A percentile compares a stretch with the other conserved stretches of the same genome.
These are phyloP conservation scores for Microbotryum lychnidis-dioicae DNA, from an alignment of 1,284 basidiomycete species.

Conservation along the genomic window DNA sequence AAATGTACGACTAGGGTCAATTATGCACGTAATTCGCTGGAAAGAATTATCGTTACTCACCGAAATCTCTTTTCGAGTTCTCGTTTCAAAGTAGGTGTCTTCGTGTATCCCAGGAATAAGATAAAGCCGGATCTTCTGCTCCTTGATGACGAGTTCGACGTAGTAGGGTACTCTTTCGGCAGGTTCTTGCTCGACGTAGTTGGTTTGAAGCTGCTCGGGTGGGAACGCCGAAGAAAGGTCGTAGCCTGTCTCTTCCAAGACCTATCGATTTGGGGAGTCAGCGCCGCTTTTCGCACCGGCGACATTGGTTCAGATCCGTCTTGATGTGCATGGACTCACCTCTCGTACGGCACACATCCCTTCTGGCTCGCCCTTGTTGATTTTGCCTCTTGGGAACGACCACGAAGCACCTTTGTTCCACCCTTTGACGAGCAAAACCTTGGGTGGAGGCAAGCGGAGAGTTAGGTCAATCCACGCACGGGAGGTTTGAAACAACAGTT, in stretches of 20 bases:
- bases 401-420: slow-evolving; percentile 95
- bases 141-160: slow-evolving; percentile 80
- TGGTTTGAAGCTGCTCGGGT: slow-evolving; percentile 21
- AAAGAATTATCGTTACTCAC: slow-evolving; percentile 49
- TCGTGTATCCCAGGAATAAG: slow-evolving; percentile 87
- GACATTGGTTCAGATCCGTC: slow-evolving; percentile 1
- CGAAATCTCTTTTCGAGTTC: slow-evolving; percentile 96
- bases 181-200: slow-evolving; percentile 29
- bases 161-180: slow-evolving; percentile 45
- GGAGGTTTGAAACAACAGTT: slow-evolving; percentile 19
- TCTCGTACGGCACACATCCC: slow-evolving; percentile 81
- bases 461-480: neutral
- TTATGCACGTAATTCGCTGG: too few species aligned
- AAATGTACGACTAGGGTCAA: too few species aligned
- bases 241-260: slow-evolving; percentile 88
- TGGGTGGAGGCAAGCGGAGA: neutral
- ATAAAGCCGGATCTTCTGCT: slow-evolving; percentile 82
- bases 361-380: slow-evolving; percentile 84
- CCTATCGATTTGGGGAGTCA: slow-evolving; percentile 46
- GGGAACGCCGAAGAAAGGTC: slow-evolving; percentile 62
- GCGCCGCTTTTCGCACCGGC: neutral
- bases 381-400: slow-evolving; percentile 99
- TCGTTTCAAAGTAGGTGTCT: slow-evolving; percentile 79
- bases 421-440: slow-evolving; percentile 92
- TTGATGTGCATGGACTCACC: slow-evolving; percentile 46